These are phyloP conservation scores for Bothriochloa decipiens DNA, from an alignment of 176 grass and related monocot genomes.

Conservation along the genomic window DNA sequence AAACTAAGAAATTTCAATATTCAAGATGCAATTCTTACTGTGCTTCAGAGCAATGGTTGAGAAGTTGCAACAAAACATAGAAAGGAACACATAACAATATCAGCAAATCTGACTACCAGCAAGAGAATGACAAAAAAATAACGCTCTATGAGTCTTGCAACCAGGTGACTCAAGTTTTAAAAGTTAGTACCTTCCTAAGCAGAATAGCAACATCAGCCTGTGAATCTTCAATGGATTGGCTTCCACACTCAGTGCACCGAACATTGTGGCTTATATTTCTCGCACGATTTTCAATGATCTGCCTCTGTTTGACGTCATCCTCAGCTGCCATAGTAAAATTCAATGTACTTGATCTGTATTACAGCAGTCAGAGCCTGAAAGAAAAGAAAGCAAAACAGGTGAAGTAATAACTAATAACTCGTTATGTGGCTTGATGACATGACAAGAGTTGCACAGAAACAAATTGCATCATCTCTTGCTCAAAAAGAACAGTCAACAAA, in stretches of 20 bases:
- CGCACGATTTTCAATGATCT: conserved; percentile 71
- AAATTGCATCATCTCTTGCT: neutral
- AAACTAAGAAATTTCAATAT: neutral
- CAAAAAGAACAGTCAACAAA: neutral
- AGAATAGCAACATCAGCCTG: conserved; percentile 95
- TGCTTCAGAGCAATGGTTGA: neutral
- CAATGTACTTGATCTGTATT: neutral
- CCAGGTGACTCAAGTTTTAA: neutral
- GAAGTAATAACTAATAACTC: neutral
- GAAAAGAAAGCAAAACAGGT: neutral
- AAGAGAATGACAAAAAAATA: neutral
- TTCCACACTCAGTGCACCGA: conserved; percentile 92
- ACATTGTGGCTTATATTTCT: conserved; percentile 97
- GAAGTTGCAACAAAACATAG: neutral
- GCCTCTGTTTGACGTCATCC: conserved; percentile 74
- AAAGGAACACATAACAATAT: neutral
- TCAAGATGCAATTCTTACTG: neutral
- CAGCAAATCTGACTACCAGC: neutral
- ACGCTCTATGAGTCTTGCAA: neutral
- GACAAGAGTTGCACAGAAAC: neutral
- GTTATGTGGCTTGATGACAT: neutral
- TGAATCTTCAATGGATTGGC: conserved; percentile 98
- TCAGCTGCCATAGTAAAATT: conserved; percentile 64
- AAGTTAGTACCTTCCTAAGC: conserved; percentile 71
- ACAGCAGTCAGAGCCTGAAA: conserved; percentile 3